phyloP scores from a whole-genome alignment of 495 filamentous ascomycete species.

The Penicillium taxi region DNA sequence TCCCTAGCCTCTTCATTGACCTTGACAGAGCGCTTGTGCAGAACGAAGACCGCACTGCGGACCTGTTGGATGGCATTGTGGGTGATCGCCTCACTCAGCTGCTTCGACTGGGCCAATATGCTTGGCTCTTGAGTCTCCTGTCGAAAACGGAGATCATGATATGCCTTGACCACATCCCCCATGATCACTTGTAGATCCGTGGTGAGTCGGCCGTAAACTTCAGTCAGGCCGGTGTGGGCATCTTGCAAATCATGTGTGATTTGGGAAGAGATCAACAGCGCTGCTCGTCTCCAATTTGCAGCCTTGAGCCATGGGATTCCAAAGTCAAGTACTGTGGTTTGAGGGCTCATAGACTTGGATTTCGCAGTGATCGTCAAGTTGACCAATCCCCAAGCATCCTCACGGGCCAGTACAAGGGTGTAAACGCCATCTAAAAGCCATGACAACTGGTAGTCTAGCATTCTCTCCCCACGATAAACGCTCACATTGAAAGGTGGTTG shows the following conservation, averaged over 20 bases:
- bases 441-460: slow-evolving; percentile 43
- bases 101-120: slow-evolving; percentile 30
- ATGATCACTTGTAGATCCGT: slow-evolving; percentile 44
- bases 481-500: slow-evolving; percentile 44
- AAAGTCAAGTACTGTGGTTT: slow-evolving; percentile 50
- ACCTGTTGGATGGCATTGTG: slow-evolving; percentile 32
- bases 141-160: slow-evolving; percentile 30
- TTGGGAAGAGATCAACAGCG: slow-evolving; percentile 32
- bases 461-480: slow-evolving; percentile 35
- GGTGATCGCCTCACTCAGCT: slow-evolving; percentile 29
- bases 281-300: slow-evolving; percentile 48
- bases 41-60: slow-evolving; percentile 21
- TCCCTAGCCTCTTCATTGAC: slow-evolving; percentile 25
- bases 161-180: slow-evolving; percentile 40
- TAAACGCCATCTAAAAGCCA: slow-evolving; percentile 52
- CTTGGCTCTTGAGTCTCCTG: slow-evolving; percentile 24
- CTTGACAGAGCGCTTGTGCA: slow-evolving; percentile 23
- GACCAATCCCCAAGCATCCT: slow-evolving; percentile 51
- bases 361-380: slow-evolving; percentile 49
- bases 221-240: slow-evolving; percentile 35
- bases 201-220: slow-evolving; percentile 38
- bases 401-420: slow-evolving; percentile 46
- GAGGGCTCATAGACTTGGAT: slow-evolving; percentile 44
- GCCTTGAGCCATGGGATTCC: slow-evolving; percentile 56
- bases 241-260: slow-evolving; percentile 36